Evolutionary conservation across 495 filamentous ascomycete species (phyloP).

Genomic region (Hypomontagnella submonticulosa): DNA sequence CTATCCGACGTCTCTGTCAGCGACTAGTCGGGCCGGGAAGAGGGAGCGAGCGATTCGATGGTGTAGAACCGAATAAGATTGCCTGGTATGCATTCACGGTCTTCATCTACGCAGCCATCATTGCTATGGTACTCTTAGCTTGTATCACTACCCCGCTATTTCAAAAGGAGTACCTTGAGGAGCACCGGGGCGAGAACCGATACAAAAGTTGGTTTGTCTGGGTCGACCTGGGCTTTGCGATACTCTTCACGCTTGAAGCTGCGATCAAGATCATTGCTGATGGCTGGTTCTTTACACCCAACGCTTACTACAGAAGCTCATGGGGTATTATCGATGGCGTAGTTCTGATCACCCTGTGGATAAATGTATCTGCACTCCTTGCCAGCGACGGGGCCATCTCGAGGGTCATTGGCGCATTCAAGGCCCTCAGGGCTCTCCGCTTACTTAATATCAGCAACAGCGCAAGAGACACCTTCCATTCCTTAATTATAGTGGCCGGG

Average conservation of each 20-base stretch:
- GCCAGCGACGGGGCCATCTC: conserved; percentile 82
- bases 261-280: conserved; percentile 94
- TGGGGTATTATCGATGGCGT: conserved; percentile 98
- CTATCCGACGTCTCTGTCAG: conserved; percentile 84
- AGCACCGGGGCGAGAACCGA: conserved; percentile 52
- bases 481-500: conserved; percentile 90
- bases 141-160: conserved; percentile 95
- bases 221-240: conserved; percentile 89
- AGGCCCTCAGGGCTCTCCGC: conserved; percentile 92
- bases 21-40: conserved; percentile 91
- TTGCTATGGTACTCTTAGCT: conserved; percentile 95
- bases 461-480: conserved; percentile 95
- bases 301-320: conserved; percentile 94
- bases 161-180: conserved; percentile 81
- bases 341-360: conserved; percentile 94
- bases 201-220: conserved; percentile 90
- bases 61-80: conserved; percentile 83
- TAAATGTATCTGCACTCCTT: conserved; percentile 87
- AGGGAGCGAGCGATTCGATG: conserved; percentile 84
- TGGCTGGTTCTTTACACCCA: conserved; percentile 96
- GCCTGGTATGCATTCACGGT: conserved; percentile 94
- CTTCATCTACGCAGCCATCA: conserved; percentile 92
- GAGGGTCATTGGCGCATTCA: conserved; percentile 93
- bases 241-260: conserved; percentile 88
- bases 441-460: conserved; percentile 96